phyloP scores from a whole-genome alignment of 495 filamentous ascomycete genomes.

The Penicillium paradoxum region DNA sequence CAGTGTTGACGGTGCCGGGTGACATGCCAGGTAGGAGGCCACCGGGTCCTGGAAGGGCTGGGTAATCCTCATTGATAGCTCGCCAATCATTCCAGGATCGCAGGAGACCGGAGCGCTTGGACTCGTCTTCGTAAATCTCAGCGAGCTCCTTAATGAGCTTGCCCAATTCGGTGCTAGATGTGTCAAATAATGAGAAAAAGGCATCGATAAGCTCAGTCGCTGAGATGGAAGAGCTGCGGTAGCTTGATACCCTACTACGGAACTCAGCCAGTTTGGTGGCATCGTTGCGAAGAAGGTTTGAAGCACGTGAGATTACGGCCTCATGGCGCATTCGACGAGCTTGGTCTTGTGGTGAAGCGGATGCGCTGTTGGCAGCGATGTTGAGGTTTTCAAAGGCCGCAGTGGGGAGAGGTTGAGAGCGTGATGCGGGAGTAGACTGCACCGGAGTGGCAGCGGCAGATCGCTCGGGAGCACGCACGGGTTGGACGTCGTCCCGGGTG shows the following conservation, averaged over 20 bases:
- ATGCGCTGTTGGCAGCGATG: constrained; percentile 24
- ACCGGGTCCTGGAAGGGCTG: constrained; percentile 70
- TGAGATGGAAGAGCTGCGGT: constrained; percentile 58
- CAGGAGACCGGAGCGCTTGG: constrained; percentile 64
- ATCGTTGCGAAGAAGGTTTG: constrained; percentile 72
- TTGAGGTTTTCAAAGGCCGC: constrained; percentile 39
- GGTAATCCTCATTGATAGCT: constrained; percentile 94
- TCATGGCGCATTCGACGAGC: constrained; percentile 65
- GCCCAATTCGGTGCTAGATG: constrained; percentile 68
- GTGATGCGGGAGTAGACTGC: constrained; percentile 39
- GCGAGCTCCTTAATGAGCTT: constrained; percentile 89
- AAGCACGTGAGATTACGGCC: constrained; percentile 80
- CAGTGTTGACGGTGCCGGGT: constrained; percentile 33
- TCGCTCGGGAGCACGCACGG: constrained; percentile 40
- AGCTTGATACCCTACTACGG: constrained; percentile 70
- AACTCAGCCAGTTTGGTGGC: constrained; percentile 67
- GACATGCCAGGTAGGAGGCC: constrained; percentile 52
- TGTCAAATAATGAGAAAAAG: constrained; percentile 80
- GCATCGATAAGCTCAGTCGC: constrained; percentile 73
- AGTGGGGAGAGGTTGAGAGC: constrained; percentile 35
- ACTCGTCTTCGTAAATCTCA: constrained; percentile 82
- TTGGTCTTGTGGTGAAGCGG: constrained; percentile 67
- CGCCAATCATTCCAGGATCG: constrained; percentile 92
- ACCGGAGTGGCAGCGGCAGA: constrained; percentile 34
- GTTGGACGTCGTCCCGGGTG: constrained; percentile 49